Base-by-base conservation (phyloP, 2,329 filamentous ascomycete species). In the Lasiodiplodia sp. region DNA sequence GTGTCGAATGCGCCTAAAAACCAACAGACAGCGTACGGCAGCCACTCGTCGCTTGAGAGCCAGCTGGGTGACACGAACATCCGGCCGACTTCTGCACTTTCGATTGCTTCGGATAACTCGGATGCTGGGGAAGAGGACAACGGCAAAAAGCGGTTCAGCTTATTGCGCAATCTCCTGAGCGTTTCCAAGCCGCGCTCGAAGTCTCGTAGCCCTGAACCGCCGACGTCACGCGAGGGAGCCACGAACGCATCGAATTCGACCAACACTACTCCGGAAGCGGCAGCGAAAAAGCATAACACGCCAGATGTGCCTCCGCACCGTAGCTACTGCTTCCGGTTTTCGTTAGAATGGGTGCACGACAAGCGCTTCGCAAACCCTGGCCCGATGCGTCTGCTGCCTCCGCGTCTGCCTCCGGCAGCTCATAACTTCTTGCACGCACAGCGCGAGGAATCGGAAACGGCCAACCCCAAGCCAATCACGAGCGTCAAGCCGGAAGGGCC, bases 271-370 rank as follows among this genome's bases (percentile, higher is more conserved):
- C 38, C 44, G 16, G 72, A 74, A 3, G 7, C 62, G 23, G 21
- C 40, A 44, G 34, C 52, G 60, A 70, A 49, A 18, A 66, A 51
- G 16, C 38, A 63, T 18, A 49, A 69, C 72, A n/a, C 75, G 84
- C 1, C 78, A 82, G 14, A 84, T 84, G 66, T 6, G 86, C 80
- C 69, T 85, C 88, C 72, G 80, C 86, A 76, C 80, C 85, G 76
- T 82, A 85, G 81, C 71, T 93, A 88, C 74, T 85, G 88, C 69
- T 94, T 94, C 83, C 92, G 90, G 70, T 94, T 94, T 74, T 88
- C 90, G 11, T 84, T 94, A 2, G 89, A 91, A 69, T 91, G 87
- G 85, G 84, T 89, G 51, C 55, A 67, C 14, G 86, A 88, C 68
- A 85, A 85, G 68, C 80, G 73, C 78, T 85, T 86, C 71, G 83